phyloP scores from a whole-genome alignment of 768 basidiomycete genomes.

The Mycena rosella region DNA sequence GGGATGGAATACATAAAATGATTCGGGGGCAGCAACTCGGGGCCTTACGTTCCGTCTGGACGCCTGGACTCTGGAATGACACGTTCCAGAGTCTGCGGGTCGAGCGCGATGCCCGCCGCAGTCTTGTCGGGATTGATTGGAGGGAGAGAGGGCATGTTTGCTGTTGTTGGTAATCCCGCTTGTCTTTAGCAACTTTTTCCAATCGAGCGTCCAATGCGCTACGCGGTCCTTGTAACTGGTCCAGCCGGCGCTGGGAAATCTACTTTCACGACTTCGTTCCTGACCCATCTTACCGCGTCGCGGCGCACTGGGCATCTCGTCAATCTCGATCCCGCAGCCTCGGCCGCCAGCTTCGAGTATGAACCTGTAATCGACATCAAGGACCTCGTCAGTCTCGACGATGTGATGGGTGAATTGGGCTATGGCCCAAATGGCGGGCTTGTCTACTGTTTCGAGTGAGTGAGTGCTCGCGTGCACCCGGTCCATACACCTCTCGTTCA shows the following conservation, averaged over 20 bases:
- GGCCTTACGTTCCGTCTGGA: conserved; percentile 86
- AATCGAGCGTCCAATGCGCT: conserved; percentile 72
- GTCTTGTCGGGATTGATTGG: conserved; percentile 80
- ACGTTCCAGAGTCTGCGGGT: conserved; percentile 88
- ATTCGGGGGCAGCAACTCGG: conserved; percentile 26
- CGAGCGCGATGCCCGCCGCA: conserved; percentile 83
- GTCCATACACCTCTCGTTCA: neutral
- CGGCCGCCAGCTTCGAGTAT: conserved; percentile 88
- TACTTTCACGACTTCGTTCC: conserved; percentile 89
- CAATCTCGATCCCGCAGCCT: conserved; percentile 97
- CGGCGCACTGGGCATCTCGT: conserved; percentile 91
- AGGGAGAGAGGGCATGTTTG: conserved; percentile 60
- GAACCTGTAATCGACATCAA: conserved; percentile 94
- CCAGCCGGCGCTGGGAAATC: conserved; percentile 99
- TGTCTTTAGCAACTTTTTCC: neutral
- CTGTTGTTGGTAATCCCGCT: neutral
- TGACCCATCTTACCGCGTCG: conserved; percentile 89
- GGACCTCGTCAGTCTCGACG: conserved; percentile 91
- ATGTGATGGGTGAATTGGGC: conserved; percentile 95
- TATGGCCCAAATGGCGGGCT: conserved; percentile 98
- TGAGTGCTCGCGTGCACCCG: conserved; percentile 56
- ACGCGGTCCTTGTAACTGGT: conserved; percentile 91
- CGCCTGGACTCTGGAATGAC: conserved; percentile 89
- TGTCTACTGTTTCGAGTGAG: conserved; percentile 99
- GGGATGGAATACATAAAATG: conserved; percentile 36